phyloP scores from a whole-genome alignment of 352 stramenopile genomes.

The Phytopythium kandeliae region DNA sequence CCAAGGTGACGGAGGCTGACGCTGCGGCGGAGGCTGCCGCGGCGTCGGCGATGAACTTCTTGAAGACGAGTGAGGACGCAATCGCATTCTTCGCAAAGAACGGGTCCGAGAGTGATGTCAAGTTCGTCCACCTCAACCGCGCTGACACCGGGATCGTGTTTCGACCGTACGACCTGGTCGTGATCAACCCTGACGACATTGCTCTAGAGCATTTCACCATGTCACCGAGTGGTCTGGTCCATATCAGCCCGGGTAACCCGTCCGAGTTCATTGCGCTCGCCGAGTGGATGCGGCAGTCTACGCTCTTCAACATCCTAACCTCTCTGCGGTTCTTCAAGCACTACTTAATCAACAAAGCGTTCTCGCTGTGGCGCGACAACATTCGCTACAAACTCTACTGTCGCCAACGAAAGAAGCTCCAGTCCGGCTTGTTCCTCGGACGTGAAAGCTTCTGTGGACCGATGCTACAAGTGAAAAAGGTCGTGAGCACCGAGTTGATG shows the following conservation, averaged over 20 bases:
- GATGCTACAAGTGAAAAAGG: conserved; percentile 86
- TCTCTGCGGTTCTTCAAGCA: conserved; percentile 93
- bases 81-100: conserved; percentile 94
- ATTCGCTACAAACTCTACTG: conserved; percentile 90
- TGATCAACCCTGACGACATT: conserved; percentile 79
- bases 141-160: conserved; percentile 65
- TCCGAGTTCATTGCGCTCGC: conserved; percentile 92
- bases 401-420: conserved; percentile 83
- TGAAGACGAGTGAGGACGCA: conserved; percentile 84
- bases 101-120: conserved; percentile 88
- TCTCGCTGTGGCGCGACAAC: conserved; percentile 85
- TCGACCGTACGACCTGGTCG: conserved; percentile 89
- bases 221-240: conserved; percentile 79
- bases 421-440: conserved; percentile 81
- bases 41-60: conserved; percentile 39
- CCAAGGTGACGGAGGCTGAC: conserved; percentile 26
- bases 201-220: conserved; percentile 89
- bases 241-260: conserved; percentile 61
- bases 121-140: conserved; percentile 93
- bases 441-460: conserved; percentile 88
- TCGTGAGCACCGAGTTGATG: conserved; percentile 81
- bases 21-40: conserved; percentile 46
- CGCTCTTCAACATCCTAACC: conserved; percentile 94
- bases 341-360: conserved; percentile 91
- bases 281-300: conserved; percentile 94